Evolutionary conservation across 2,329 filamentous ascomycete species (phyloP).

Genomic region (Microsporum ferrugineum): DNA sequence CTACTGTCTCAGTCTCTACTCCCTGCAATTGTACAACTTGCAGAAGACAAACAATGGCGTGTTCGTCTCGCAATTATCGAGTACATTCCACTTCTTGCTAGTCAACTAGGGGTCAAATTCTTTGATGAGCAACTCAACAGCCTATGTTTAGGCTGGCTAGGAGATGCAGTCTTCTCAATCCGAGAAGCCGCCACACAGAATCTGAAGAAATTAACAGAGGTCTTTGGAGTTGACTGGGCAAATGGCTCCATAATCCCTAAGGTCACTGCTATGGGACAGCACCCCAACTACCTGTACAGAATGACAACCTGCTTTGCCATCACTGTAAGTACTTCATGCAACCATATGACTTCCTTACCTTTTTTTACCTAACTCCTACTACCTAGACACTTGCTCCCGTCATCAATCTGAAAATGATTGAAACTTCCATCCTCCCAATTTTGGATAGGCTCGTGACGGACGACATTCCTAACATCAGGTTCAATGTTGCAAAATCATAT

Average conservation of each 20-base stretch:
- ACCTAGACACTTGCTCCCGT: constrained; percentile 79
- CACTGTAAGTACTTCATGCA: constrained; percentile 53
- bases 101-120: constrained; percentile 91
- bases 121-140: constrained; percentile 95
- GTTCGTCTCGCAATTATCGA: constrained; percentile 97
- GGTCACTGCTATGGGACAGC: constrained; percentile 95
- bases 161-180: constrained; percentile 97
- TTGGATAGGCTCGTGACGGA: constrained; percentile 87
- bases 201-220: constrained; percentile 94
- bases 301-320: constrained; percentile 99
- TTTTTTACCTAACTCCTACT: neutral
- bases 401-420: constrained; percentile 85
- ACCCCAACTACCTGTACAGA: constrained; percentile 96
- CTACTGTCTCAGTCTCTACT: constrained; percentile 91
- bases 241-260: constrained; percentile 95
- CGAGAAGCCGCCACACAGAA: constrained; percentile 95
- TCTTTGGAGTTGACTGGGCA: constrained; percentile 96
- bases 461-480: constrained; percentile 96
- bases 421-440: constrained; percentile 87
- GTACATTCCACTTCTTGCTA: constrained; percentile 92
- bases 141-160: constrained; percentile 96
- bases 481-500: constrained; percentile 99
- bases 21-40: constrained; percentile 91
- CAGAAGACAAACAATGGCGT: constrained; percentile 98
- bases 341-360: neutral